phyloP scores from a whole-genome alignment of 1,139 yeast species.

The Scheffersomyces illinoinensis region DNA sequence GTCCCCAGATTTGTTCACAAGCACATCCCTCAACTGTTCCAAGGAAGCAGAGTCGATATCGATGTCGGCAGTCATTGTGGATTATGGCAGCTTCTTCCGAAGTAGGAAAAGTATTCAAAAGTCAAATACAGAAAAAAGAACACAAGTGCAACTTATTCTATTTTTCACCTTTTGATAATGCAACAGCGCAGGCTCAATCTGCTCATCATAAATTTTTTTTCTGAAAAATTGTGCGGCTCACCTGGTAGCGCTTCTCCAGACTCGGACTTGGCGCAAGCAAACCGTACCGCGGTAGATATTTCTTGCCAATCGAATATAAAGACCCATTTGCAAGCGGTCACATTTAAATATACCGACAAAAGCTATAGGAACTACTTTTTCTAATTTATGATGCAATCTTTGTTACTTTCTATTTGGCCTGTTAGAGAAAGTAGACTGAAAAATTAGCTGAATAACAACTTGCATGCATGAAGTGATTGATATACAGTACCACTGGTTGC shows the following conservation, averaged over 20 bases:
- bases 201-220: background rate
- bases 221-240: background rate
- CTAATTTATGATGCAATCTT: no score
- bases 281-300: background rate
- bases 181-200: background rate
- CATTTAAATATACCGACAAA: no score
- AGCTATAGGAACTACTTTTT: background rate
- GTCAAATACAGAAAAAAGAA: background rate
- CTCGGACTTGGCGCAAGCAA: background rate
- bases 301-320: background rate
- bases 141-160: background rate
- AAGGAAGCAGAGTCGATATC: conserved; percentile 54
- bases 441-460: background rate
- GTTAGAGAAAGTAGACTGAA: background rate
- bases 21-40: conserved; percentile 70
- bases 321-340: background rate
- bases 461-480: background rate
- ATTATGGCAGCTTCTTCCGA: conserved; percentile 3
- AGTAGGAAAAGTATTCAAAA: background rate
- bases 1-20: conserved; percentile 63
- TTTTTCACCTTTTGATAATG: background rate
- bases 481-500: background rate
- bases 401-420: background rate
- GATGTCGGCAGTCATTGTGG: conserved; percentile 29
- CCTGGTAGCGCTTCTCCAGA: background rate